A percentile compares a stretch with the other conserved stretches of the same genome.
These are phyloP conservation scores for Solanum raphanifolium DNA, from an alignment of 257 asterid genomes.

Conservation along the genomic window DNA sequence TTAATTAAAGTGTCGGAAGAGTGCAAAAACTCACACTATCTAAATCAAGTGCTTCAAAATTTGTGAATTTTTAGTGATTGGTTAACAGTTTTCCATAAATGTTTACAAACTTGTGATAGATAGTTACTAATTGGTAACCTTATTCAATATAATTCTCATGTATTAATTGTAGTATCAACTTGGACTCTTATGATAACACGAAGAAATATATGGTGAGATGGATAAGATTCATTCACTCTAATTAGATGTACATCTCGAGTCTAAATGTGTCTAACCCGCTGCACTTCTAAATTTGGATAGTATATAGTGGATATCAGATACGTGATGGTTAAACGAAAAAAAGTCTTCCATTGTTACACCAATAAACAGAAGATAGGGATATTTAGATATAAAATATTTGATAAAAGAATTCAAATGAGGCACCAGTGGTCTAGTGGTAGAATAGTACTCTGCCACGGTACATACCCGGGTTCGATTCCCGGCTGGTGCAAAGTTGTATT, in stretches of 20 bases:
- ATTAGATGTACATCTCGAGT: background rate
- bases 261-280: too few species aligned
- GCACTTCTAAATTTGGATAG: too few species aligned
- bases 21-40: background rate
- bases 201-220: too few species aligned
- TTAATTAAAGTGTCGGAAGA: background rate
- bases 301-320: too few species aligned
- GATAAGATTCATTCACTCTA: too few species aligned
- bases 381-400: too few species aligned
- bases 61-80: background rate
- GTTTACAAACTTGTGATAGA: background rate
- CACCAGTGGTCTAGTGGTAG: slow-evolving; percentile 48
- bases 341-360: background rate
- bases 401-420: background rate
- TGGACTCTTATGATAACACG: background rate
- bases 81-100: background rate
- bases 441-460: slow-evolving; percentile 88
- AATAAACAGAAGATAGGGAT: too few species aligned
- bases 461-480: slow-evolving; percentile 89
- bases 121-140: background rate
- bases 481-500: slow-evolving; percentile 46
- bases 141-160: background rate
- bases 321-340: too few species aligned
- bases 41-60: background rate
- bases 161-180: background rate